Conservation (phyloP, 148 eudicot species). For the Chenopodium album region DNA sequence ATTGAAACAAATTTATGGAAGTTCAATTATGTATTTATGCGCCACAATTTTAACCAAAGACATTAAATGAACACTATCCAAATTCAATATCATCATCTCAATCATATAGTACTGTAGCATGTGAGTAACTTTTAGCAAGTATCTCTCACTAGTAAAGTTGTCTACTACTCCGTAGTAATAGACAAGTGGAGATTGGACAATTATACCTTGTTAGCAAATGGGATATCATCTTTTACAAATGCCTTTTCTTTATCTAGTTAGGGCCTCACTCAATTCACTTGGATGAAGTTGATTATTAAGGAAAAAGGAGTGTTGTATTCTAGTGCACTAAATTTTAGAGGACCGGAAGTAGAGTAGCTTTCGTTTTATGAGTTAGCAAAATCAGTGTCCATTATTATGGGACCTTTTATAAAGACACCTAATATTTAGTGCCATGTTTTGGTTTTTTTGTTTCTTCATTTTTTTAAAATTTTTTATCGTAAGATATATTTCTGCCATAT, state of each 20-base stretch:
- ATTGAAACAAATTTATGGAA: not conserved
- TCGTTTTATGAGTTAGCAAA: not conserved
- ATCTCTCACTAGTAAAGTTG: not conserved
- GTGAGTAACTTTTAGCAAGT: not conserved
- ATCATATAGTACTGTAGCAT: not conserved
- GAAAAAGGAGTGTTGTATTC: not conserved
- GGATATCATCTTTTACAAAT: no score
- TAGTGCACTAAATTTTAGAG: not conserved
- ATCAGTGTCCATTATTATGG: not conserved
- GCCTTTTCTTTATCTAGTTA: not conserved
- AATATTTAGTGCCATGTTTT: not conserved
- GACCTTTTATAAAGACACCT: not conserved
- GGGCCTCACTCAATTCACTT: not conserved
- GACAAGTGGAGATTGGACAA: conserved; percentile 12
- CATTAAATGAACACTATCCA: not conserved
- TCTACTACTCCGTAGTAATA: not conserved
- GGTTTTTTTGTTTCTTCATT: not conserved
- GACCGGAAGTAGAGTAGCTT: not conserved
- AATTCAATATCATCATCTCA: not conserved
- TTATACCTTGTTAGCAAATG: conserved; percentile 5
- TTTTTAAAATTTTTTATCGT: no score
- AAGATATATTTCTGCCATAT: no score
- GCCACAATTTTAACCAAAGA: not conserved
- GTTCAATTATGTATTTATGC: not conserved
- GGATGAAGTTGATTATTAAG: not conserved